These are phyloP conservation scores for Sporobolus alterniflorus DNA, from an alignment of 202 grass and related monocot species.

Conservation along the genomic window DNA sequence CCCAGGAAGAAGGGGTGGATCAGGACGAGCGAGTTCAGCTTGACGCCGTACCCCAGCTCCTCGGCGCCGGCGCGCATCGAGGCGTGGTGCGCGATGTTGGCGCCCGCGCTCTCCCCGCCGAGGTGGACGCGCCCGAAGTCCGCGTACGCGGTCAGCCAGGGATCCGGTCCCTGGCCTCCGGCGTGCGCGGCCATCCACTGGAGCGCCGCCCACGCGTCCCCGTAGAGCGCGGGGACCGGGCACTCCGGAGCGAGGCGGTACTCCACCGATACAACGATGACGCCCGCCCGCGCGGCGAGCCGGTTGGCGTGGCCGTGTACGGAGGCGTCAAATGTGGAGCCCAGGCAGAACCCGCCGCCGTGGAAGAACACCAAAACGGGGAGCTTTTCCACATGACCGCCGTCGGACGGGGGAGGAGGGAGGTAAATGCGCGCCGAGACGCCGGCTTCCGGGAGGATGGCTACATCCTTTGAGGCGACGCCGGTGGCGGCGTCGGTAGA, in stretches of 20 bases:
- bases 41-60: conserved; percentile 55
- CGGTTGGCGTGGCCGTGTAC: conserved; percentile 60
- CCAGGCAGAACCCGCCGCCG: conserved; percentile 86
- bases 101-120: conserved; percentile 80
- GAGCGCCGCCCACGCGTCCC: conserved; percentile 72
- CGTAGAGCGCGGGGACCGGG: conserved; percentile 63
- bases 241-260: conserved; percentile 77
- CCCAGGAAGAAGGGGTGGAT: conserved; percentile 77
- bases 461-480: conserved; percentile 59
- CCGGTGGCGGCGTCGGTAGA: conserved; percentile 43
- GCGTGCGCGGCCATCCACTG: conserved; percentile 67
- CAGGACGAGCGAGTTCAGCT: conserved; percentile 52
- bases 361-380: conserved; percentile 77
- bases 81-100: conserved; percentile 75
- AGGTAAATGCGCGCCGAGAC: conserved; percentile 56
- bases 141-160: conserved; percentile 53
- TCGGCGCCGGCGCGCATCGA: conserved; percentile 52
- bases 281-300: conserved; percentile 50
- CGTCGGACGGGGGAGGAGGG: background rate
- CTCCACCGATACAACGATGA: conserved; percentile 68
- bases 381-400: conserved; percentile 13
- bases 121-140: conserved; percentile 65
- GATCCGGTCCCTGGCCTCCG: conserved; percentile 34
- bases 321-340: conserved; percentile 58
- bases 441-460: conserved; percentile 28